Conservation (phyloP, 148 eudicot genomes). For the Fagopyrum tataricum region DNA sequence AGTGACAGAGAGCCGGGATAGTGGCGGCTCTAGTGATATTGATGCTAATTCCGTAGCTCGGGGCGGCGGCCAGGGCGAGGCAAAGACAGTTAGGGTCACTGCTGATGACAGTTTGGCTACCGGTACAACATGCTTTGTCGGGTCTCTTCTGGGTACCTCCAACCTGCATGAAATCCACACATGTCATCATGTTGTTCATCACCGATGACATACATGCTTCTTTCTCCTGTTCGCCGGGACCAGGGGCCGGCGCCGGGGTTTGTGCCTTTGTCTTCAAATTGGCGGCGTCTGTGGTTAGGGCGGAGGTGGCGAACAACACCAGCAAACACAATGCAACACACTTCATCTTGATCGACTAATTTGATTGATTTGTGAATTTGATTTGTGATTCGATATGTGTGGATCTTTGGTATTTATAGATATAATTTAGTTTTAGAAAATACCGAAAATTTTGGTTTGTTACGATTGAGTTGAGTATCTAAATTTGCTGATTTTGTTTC, state of each 20-base stretch:
- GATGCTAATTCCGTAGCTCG: not conserved
- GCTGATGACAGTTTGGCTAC: not conserved
- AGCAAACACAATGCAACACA: not conserved
- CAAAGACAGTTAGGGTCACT: not conserved
- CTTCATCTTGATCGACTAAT: not conserved
- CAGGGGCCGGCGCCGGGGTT: not conserved
- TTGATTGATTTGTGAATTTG: too few species aligned
- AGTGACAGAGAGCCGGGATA: not conserved
- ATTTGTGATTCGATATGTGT: too few species aligned
- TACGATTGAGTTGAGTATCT: too few species aligned
- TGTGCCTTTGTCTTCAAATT: not conserved
- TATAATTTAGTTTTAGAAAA: too few species aligned
- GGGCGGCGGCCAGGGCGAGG: not conserved
- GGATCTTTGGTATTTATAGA: too few species aligned
- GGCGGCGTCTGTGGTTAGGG: not conserved
- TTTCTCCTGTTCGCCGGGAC: not conserved
- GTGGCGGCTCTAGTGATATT: not conserved
- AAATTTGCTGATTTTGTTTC: too few species aligned
- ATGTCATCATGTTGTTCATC: conserved; percentile 1
- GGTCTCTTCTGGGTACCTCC: not conserved
- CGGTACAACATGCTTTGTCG: not conserved
- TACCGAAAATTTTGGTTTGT: too few species aligned
- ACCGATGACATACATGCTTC: not conserved
- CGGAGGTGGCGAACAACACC: not conserved
- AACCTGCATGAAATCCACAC: not conserved